A percentile compares a stretch with the other conserved stretches of the same genome.
Evolutionary conservation across 2,329 filamentous ascomycete genomes (phyloP).

Genomic region (Beauveria sp.): DNA sequence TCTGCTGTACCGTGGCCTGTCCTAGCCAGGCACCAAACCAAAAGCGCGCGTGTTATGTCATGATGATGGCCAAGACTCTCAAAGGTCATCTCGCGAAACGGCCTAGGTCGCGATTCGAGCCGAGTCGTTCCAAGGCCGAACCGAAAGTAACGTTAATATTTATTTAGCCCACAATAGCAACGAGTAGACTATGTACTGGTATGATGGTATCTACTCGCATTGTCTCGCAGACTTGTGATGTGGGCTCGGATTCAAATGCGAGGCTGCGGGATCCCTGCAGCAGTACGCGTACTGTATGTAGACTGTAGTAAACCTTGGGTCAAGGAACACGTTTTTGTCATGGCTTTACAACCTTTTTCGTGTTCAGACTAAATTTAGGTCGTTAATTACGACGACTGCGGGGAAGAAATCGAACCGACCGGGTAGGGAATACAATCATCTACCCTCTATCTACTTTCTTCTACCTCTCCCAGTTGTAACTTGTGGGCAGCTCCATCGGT

Average conservation of each 20-base stretch:
- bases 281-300: not conserved
- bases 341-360: not conserved
- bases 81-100: not conserved
- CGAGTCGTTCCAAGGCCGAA: not conserved
- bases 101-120: not conserved
- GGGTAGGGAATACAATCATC: not conserved
- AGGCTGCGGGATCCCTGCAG: not conserved
- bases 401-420: no score
- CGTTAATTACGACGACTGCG: no score
- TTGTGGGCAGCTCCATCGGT: not conserved
- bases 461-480: not conserved
- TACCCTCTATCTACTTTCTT: not conserved
- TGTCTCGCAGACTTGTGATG: not conserved
- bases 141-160: not conserved
- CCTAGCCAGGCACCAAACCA: not conserved
- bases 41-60: not conserved
- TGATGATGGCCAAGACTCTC: not conserved
- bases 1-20: not conserved
- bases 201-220: not conserved
- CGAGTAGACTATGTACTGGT: not conserved
- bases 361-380: no score
- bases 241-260: constrained; percentile 6
- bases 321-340: not conserved
- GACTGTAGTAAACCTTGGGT: not conserved
- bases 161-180: not conserved